Evolutionary conservation across 1,284 basidiomycete genomes (phyloP).

Genomic region (Agroathelia rolfsii): DNA sequence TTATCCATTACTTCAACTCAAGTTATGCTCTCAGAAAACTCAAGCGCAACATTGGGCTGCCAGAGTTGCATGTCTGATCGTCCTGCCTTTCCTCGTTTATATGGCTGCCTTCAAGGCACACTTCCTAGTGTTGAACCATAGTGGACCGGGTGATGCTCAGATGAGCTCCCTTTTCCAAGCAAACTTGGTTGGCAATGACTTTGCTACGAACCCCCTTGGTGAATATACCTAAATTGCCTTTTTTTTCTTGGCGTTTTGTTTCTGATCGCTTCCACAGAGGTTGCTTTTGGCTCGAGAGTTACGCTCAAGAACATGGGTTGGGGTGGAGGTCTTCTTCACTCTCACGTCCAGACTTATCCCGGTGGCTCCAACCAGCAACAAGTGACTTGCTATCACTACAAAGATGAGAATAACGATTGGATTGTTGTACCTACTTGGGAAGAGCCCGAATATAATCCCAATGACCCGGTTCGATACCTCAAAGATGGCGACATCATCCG

Average conservation of each 20-base stretch:
- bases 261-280: slow-evolving; percentile 39
- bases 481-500: slow-evolving; percentile 74
- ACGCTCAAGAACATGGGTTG: slow-evolving; percentile 98
- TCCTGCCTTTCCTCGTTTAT: slow-evolving; percentile 87
- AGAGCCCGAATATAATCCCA: slow-evolving; percentile 52
- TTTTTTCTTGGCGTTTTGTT: slow-evolving; percentile 5
- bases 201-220: slow-evolving; percentile 80
- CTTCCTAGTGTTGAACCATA: slow-evolving; percentile 88
- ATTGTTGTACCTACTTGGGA: slow-evolving; percentile 76
- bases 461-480: slow-evolving; percentile 64
- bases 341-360: slow-evolving; percentile 92
- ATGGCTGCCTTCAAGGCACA: slow-evolving; percentile 94
- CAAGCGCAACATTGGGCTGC: slow-evolving; percentile 92
- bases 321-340: slow-evolving; percentile 93
- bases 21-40: slow-evolving; percentile 38
- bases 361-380: slow-evolving; percentile 93
- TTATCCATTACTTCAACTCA: slow-evolving; percentile 7
- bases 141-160: slow-evolving; percentile 93
- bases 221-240: slow-evolving; percentile 13
- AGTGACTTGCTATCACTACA: slow-evolving; percentile 99
- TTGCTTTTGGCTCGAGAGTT: slow-evolving; percentile 85
- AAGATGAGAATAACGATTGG: slow-evolving; percentile 97
- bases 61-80: slow-evolving; percentile 77
- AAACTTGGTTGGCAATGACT: slow-evolving; percentile 92
- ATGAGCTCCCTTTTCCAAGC: slow-evolving; percentile 99